A percentile compares a stretch with the other conserved stretches of the same genome.
Evolutionary conservation across 441 rosid genomes (phyloP).

Genomic region (Aquilaria agallochum): DNA sequence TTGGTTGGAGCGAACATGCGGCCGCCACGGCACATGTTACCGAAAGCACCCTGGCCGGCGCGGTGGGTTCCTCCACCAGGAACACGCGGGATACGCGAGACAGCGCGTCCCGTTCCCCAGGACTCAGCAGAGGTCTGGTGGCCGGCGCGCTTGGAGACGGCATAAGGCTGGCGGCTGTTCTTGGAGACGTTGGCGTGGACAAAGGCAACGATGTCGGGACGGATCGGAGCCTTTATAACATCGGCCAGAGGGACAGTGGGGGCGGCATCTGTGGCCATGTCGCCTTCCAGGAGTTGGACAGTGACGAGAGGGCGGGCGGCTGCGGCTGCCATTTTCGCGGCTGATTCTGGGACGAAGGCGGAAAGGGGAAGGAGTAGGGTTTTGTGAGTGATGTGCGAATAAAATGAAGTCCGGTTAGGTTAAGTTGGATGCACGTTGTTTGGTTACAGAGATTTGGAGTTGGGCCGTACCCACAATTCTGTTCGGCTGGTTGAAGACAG

Average conservation of each 20-base stretch:
- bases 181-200: slow-evolving; percentile 71
- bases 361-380: not conserved
- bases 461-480: too few species aligned
- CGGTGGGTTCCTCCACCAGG: slow-evolving; percentile 99
- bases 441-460: too few species aligned
- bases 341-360: not conserved
- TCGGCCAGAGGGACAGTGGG: slow-evolving; percentile 52
- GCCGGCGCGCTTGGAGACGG: slow-evolving; percentile 75
- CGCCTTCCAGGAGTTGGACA: slow-evolving; percentile 62
- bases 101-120: slow-evolving; percentile 99
- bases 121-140: slow-evolving; percentile 96
- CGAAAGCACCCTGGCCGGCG: slow-evolving; percentile 97
- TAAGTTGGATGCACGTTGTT: too few species aligned
- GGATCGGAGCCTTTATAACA: slow-evolving; percentile 64
- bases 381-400: not conserved
- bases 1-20: slow-evolving; percentile 98
- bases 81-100: slow-evolving; percentile 97
- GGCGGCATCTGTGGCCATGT: slow-evolving; percentile 60
- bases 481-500: too few species aligned
- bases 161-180: slow-evolving; percentile 83
- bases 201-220: slow-evolving; percentile 68
- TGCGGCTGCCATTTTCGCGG: slow-evolving; percentile 27
- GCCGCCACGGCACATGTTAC: slow-evolving; percentile 99
- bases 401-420: not conserved
- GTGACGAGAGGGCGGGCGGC: slow-evolving; percentile 70